Percentiles rank a stretch among this genome's conserved stretches.
Evolutionary conservation across 768 basidiomycete species (phyloP).

Genomic region (Naganishia randhawae): DNA sequence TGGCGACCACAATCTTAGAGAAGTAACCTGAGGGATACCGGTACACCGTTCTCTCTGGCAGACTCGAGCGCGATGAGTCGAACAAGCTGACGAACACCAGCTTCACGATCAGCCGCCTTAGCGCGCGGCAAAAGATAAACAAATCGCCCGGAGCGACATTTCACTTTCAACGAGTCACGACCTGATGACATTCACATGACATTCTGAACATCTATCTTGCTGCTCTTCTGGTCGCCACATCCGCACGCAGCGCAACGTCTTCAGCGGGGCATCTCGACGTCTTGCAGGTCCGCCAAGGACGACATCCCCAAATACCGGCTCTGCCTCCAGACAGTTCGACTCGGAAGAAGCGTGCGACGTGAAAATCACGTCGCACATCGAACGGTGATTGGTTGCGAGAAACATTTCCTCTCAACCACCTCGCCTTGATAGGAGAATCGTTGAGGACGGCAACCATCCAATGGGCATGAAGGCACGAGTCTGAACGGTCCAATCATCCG

Average conservation of each 20-base stretch:
- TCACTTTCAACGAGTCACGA: conserved; percentile 15
- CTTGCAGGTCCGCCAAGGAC: background rate
- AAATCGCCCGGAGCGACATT: conserved; percentile 21
- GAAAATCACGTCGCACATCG: background rate
- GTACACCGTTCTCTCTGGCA: too few species aligned
- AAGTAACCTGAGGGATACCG: too few species aligned
- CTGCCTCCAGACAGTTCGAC: background rate
- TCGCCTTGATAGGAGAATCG: background rate
- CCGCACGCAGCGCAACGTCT: background rate
- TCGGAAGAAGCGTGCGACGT: background rate
- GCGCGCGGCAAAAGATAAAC: conserved; percentile 8
- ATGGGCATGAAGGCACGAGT: background rate
- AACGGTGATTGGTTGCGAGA: background rate
- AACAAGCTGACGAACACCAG: too few species aligned
- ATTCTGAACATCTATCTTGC: background rate
- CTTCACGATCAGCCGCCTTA: too few species aligned
- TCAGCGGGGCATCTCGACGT: background rate
- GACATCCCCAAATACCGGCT: background rate
- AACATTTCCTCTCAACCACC: background rate
- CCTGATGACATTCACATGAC: conserved; percentile 13
- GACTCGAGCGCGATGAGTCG: too few species aligned
- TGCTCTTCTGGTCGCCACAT: background rate
- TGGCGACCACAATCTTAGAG: too few species aligned
- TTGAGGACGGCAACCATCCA: background rate
- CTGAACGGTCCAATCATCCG: background rate